These are phyloP conservation scores for Pulveroboletus sp. DNA, from an alignment of 768 basidiomycete genomes.

Conservation along the genomic window DNA sequence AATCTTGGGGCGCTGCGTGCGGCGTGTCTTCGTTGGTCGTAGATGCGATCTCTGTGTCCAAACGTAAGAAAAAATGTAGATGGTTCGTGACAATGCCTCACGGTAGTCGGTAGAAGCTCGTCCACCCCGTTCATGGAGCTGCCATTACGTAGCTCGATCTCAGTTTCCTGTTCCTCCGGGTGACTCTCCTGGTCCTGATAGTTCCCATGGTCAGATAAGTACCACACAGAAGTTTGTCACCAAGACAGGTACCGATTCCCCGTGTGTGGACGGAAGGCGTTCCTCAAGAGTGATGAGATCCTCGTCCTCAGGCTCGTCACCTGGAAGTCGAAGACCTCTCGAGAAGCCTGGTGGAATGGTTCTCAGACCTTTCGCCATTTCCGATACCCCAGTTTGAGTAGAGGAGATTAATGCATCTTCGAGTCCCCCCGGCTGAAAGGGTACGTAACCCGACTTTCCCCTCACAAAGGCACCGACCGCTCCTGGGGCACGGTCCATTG, in stretches of 20 bases:
- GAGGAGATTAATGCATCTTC: constrained; percentile 51
- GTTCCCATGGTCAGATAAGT: constrained; percentile 25
- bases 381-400: constrained; percentile 30
- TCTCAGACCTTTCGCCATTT: constrained; percentile 43
- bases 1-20: constrained; percentile 41
- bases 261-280: constrained; percentile 5
- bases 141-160: constrained; percentile 11
- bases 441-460: constrained; percentile 89
- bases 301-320: constrained; percentile 50
- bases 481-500: constrained; percentile 80
- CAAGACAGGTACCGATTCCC: constrained; percentile 15
- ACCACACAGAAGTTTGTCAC: constrained; percentile 2
- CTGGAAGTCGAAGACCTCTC: constrained; percentile 71
- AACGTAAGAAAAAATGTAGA: constrained; percentile 4
- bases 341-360: constrained; percentile 80
- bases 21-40: constrained; percentile 46
- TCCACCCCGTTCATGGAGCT: constrained; percentile 56
- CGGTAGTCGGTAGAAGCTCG: constrained; percentile 67
- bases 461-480: constrained; percentile 79
- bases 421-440: constrained; percentile 92
- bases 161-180: constrained; percentile 23
- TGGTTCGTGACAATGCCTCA: constrained; percentile 18
- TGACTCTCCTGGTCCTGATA: constrained; percentile 19
- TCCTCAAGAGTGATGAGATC: constrained; percentile 33
- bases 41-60: constrained; percentile 51